Base-by-base conservation (phyloP, 1,139 yeast species). In the Taphrina confusa region DNA sequence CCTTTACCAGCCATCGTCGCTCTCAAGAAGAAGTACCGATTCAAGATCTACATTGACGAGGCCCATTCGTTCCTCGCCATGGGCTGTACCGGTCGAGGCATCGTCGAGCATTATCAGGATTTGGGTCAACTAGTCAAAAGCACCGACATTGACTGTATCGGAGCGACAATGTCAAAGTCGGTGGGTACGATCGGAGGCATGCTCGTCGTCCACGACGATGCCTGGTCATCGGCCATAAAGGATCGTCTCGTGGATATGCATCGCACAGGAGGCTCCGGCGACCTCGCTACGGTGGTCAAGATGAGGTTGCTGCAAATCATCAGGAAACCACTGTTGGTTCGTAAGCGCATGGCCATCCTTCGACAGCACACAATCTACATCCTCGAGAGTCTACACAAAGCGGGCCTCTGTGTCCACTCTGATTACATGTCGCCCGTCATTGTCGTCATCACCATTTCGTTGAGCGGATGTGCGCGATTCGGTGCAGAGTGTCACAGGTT, bases 21-120 rank as follows among this genome's bases (percentile, higher is more conserved):
- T 67, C 76, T 92, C 66, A 86, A 87, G 69, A 81, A 87, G 57
- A 87, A 87, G 72, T 92, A 92, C 76, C 89, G 89, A 70, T 87
- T 92, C 70, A 88, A 87, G 71, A 75, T 92, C 62, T 92, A 87
- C 71, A 87, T 92, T 64, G 98, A 92, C 72, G 98, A 92, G 73
- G 98, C 98, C 14, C 98, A 92, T 73, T 91, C 97, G 2, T 86
- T 92, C 70, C 98, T 98, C 69, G 98, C 98, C 8, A 80, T 92
- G 74, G 98, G 98, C 31, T 92, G 95, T 42, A 75, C 75, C 55
- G 98, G 98, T 55, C 83, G 87, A 70, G 98, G 98, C 23, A 54
- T 54, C 34, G 49, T 54, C 23, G 51, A 54, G 51, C 58, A 54
- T 34, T 54, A 54, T 23, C 51, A 54, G 25, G 51, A 54, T 25